A percentile compares a stretch with the other conserved stretches of the same genome.
Conservation (phyloP, 2,329 filamentous ascomycete genomes). For the Colletotrichum lindemuthianum region DNA sequence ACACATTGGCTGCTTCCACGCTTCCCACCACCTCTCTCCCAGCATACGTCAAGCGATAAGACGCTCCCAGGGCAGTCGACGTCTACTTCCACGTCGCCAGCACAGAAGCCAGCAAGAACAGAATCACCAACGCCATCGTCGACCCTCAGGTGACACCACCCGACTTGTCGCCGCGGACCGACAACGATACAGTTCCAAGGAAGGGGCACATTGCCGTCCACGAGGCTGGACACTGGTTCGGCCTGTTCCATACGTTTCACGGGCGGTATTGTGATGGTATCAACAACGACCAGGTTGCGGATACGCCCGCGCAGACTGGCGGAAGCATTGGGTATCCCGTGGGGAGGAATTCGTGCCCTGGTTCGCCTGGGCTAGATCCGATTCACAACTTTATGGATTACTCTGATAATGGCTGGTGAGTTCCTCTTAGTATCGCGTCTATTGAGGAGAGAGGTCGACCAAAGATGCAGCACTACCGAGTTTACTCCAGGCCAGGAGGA, state of each 20-base stretch:
- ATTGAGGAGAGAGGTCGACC: not conserved
- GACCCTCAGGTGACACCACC: slow-evolving; percentile 42
- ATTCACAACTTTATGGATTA: slow-evolving; percentile 54
- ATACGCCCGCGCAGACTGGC: slow-evolving; percentile 52
- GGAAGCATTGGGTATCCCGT: slow-evolving; percentile 49
- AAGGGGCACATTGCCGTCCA: slow-evolving; percentile 47
- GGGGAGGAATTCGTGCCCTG: slow-evolving; percentile 48
- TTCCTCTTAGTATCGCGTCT: no score
- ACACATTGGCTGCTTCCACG: not conserved
- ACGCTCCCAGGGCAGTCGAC: slow-evolving; percentile 37
- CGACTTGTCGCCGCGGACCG: slow-evolving; percentile 48
- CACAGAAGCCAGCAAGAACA: slow-evolving; percentile 49
- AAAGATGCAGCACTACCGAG: slow-evolving; percentile 15
- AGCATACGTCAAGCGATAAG: slow-evolving; percentile 16
- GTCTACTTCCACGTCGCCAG: slow-evolving; percentile 64
- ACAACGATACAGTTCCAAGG: slow-evolving; percentile 36
- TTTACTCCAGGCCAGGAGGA: slow-evolving; percentile 30
- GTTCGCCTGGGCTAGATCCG: slow-evolving; percentile 45
- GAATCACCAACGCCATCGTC: slow-evolving; percentile 20
- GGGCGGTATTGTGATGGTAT: slow-evolving; percentile 46
- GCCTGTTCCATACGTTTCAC: slow-evolving; percentile 58
- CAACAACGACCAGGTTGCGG: slow-evolving; percentile 53
- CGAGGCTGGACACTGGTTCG: slow-evolving; percentile 61
- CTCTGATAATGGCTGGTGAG: slow-evolving; percentile 49
- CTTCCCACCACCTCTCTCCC: slow-evolving; percentile 3